A percentile compares a stretch with the other conserved stretches of the same genome.
Conservation (phyloP, 202 grass and related monocot genomes). For the Brachypodium distachyon region DNA sequence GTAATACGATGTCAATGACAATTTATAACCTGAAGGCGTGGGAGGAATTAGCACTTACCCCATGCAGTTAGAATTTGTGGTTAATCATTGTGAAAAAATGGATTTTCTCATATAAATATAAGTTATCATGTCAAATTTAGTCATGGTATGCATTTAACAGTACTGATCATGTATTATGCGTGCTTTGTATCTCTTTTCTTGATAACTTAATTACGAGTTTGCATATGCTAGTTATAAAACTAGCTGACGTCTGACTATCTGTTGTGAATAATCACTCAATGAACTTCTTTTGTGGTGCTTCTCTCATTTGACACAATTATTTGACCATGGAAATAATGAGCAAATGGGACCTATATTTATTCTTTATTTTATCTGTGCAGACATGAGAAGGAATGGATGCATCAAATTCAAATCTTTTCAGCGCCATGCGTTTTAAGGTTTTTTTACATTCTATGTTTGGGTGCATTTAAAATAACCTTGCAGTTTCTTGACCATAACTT, state of each 20-base stretch:
- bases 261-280: neutral
- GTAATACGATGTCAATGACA: too few species aligned
- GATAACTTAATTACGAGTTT: neutral
- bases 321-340: neutral
- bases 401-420: slow-evolving; percentile 65
- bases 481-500: too few species aligned
- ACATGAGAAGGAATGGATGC: slow-evolving; percentile 73
- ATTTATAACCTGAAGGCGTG: too few species aligned
- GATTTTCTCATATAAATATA: too few species aligned
- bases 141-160: too few species aligned
- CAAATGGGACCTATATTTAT: neutral
- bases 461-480: too few species aligned
- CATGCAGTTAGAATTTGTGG: too few species aligned
- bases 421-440: slow-evolving; percentile 90
- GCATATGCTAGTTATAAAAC: neutral
- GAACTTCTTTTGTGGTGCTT: neutral
- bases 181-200: neutral
- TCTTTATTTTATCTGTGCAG: slow-evolving; percentile 51
- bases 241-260: neutral
- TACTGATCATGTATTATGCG: neutral
- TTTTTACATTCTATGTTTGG: neutral
- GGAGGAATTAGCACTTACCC: too few species aligned
- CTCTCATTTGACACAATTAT: neutral
- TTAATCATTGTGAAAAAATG: too few species aligned
- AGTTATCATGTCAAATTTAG: too few species aligned